Conservation (phyloP, 345 rosid species). For the Trapa bicornis region DNA sequence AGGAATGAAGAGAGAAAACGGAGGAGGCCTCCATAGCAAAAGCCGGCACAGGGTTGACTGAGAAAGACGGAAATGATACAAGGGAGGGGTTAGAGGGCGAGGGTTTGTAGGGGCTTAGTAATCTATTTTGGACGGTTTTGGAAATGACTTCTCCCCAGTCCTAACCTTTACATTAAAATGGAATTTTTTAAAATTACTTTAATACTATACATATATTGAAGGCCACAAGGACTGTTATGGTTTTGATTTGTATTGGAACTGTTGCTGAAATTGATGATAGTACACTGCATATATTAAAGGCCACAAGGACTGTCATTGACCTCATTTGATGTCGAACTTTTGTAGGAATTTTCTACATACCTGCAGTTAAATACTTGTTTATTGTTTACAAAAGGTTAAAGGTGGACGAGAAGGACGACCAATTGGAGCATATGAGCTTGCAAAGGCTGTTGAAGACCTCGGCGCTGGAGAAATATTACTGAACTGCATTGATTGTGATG, state of each 20-base stretch:
- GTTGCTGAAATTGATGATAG: background rate
- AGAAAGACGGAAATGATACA: background rate
- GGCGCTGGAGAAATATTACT: conserved; percentile 96
- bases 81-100: no score
- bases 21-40: conserved; percentile 4
- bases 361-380: background rate
- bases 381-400: conserved; percentile 39
- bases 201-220: background rate
- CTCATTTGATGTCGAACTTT: background rate
- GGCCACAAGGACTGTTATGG: background rate
- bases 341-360: background rate
- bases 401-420: conserved; percentile 98
- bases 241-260: background rate
- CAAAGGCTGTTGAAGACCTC: conserved; percentile 82
- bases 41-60: conserved; percentile 1
- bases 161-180: no score
- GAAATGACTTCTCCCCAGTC: no score
- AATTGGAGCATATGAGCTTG: conserved; percentile 96
- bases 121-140: no score
- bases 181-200: background rate
- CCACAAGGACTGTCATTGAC: background rate
- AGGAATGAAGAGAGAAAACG: background rate
- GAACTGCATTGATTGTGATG: conserved; percentile 96
- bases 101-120: no score
- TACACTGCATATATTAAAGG: background rate